Evolutionary conservation across 2,329 filamentous ascomycete species (phyloP).

Genomic region (Pyrenochaeta sp.): DNA sequence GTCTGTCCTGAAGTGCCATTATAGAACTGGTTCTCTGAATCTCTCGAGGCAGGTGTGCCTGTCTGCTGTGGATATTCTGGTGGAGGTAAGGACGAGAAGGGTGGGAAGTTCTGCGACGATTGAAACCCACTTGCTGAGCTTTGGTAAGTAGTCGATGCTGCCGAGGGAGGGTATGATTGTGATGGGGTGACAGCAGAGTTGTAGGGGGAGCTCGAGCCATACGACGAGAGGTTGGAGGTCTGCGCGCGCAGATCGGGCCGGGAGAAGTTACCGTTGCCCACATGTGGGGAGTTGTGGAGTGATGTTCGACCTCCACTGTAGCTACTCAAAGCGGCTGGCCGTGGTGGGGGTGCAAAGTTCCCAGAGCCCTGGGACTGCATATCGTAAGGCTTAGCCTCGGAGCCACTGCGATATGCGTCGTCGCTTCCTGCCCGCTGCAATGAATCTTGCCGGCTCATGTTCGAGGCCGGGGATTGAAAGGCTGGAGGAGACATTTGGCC

Average conservation of each 20-base stretch:
- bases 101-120: conserved; percentile 68
- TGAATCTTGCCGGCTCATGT: conserved; percentile 39
- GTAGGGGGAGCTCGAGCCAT: conserved; percentile 47
- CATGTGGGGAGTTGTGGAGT: conserved; percentile 49
- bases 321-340: conserved; percentile 42
- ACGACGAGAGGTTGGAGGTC: conserved; percentile 45
- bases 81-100: conserved; percentile 68
- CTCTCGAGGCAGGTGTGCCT: conserved; percentile 47
- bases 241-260: conserved; percentile 48
- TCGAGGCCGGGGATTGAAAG: conserved; percentile 44
- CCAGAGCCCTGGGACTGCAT: conserved; percentile 43
- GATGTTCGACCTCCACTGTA: conserved; percentile 40
- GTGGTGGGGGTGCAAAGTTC: conserved; percentile 48
- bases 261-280: conserved; percentile 43
- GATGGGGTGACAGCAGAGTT: conserved; percentile 53
- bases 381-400: conserved; percentile 47
- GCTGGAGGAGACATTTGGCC: conserved; percentile 47
- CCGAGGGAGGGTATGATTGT: conserved; percentile 57
- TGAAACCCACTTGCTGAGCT: conserved; percentile 59
- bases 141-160: conserved; percentile 52
- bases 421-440: conserved; percentile 46
- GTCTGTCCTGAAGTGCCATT: conserved; percentile 46
- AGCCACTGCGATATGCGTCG: conserved; percentile 43
- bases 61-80: conserved; percentile 59
- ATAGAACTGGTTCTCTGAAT: conserved; percentile 47